Conservation (phyloP, 805 yeast species). For the Yamadazyma insecticola region DNA sequence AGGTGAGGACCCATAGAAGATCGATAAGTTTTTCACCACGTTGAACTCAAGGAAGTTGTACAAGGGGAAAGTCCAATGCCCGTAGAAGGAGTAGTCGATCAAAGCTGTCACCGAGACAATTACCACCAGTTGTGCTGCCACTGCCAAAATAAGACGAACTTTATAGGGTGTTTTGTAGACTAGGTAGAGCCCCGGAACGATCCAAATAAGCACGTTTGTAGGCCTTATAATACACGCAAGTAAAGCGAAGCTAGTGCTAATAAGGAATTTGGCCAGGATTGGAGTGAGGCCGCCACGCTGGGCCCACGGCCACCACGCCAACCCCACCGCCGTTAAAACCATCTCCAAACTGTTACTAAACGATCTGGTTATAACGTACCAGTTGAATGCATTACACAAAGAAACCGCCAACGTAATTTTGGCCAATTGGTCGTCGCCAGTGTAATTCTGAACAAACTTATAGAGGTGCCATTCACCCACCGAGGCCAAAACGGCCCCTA, state of each 20-base stretch:
- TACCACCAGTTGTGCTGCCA: slow-evolving; percentile 14
- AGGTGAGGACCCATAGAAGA: slow-evolving; percentile 81
- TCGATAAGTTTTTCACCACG: slow-evolving; percentile 63
- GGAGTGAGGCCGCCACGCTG: slow-evolving; percentile 1
- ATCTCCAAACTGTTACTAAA: slow-evolving; percentile 84
- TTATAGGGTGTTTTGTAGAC: too few species aligned
- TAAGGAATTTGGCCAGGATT: too few species aligned
- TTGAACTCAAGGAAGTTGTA: slow-evolving; percentile 74
- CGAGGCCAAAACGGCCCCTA: slow-evolving; percentile 68
- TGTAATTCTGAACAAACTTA: slow-evolving; percentile 37
- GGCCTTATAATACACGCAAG: slow-evolving; percentile 75
- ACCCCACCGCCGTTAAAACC: slow-evolving; percentile 60
- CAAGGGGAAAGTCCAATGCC: slow-evolving; percentile 53
- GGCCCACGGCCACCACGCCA: slow-evolving; percentile 71
- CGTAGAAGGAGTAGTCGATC: slow-evolving; percentile 62
- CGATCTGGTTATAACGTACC: slow-evolving; percentile 75
- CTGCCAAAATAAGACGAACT: slow-evolving; percentile 14
- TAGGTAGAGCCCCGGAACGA: slow-evolving; percentile 48
- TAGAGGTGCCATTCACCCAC: slow-evolving; percentile 63
- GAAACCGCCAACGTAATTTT: slow-evolving; percentile 45
- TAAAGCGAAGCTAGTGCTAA: slow-evolving; percentile 46
- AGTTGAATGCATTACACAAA: slow-evolving; percentile 69
- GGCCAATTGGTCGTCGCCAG: slow-evolving; percentile 32
- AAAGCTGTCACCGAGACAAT: slow-evolving; percentile 29
- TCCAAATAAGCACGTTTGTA: slow-evolving; percentile 78